These are phyloP conservation scores for Populus trichocarpa DNA, from an alignment of 441 rosid species.

Conservation along the genomic window DNA sequence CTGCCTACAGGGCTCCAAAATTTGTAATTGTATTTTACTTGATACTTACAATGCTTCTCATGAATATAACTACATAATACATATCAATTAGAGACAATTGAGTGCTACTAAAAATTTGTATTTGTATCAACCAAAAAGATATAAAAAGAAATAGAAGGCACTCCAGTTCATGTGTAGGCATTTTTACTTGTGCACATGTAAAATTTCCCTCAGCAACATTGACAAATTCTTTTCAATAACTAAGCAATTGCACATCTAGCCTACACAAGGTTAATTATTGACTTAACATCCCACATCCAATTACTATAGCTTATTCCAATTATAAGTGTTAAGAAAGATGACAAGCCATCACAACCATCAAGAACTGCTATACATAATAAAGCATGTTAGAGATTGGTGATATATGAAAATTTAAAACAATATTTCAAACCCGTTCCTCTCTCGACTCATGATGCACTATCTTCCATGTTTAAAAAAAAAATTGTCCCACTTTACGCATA, in stretches of 20 bases:
- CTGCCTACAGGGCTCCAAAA: background rate
- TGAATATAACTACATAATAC: background rate
- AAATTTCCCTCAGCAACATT: background rate
- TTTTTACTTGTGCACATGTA: background rate
- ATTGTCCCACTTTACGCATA: background rate
- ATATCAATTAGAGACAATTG: background rate
- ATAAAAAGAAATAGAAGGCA: background rate
- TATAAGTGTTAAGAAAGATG: background rate
- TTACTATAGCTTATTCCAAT: background rate
- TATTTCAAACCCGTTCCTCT: background rate
- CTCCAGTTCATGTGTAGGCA: background rate
- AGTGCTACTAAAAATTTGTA: background rate
- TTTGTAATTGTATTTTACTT: background rate
- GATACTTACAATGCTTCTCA: background rate
- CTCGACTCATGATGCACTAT: background rate
- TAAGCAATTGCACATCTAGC: background rate
- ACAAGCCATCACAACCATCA: background rate
- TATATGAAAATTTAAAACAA: background rate
- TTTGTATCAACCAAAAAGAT: background rate
- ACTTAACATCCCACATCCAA: background rate
- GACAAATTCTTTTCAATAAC: background rate
- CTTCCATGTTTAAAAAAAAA: background rate
- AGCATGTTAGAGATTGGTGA: background rate
- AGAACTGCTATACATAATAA: background rate
- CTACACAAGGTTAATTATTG: background rate